These are phyloP conservation scores for Lactuca saligna DNA, from an alignment of 129 eudicot genomes.

Conservation along the genomic window DNA sequence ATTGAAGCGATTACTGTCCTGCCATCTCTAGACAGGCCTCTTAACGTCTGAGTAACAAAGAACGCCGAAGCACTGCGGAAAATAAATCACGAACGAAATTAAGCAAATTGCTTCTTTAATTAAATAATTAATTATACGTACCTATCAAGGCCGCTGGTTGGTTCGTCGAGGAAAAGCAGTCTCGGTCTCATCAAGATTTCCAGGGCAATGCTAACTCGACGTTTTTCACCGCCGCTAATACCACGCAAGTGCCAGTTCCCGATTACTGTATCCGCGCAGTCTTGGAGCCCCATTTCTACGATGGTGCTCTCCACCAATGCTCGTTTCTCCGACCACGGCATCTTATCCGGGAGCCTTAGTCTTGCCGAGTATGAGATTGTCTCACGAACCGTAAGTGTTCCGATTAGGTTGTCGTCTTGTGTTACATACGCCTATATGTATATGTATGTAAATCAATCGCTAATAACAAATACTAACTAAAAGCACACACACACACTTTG, in stretches of 20 bases:
- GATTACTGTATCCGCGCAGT: conserved; percentile 93
- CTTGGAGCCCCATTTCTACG: conserved; percentile 97
- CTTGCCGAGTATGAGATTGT: conserved; percentile 89
- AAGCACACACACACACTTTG: not conserved
- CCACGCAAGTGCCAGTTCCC: conserved; percentile 99
- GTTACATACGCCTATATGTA: conserved; percentile 81
- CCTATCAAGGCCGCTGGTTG: conserved; percentile 99
- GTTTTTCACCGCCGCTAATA: conserved; percentile 90
- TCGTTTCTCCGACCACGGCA: conserved; percentile 78
- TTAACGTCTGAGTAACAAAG: conserved; percentile 88
- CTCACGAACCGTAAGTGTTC: conserved; percentile 95
- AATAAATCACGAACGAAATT: not conserved
- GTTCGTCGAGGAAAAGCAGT: conserved; percentile 92
- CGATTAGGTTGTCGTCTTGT: conserved; percentile 97
- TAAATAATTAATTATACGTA: not conserved
- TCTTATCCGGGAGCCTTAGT: conserved; percentile 77
- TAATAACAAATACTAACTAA: not conserved
- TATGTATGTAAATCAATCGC: conserved; percentile 6
- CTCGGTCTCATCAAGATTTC: conserved; percentile 96
- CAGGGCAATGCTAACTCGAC: conserved; percentile 92
- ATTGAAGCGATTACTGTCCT: conserved; percentile 98
- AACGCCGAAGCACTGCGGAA: conserved; percentile 88
- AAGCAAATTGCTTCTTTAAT: not conserved
- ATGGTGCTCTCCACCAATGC: conserved; percentile 92
- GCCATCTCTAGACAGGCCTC: conserved; percentile 89